phyloP scores from a whole-genome alignment of 176 grass and related monocot genomes.

The Triticum urartu region DNA sequence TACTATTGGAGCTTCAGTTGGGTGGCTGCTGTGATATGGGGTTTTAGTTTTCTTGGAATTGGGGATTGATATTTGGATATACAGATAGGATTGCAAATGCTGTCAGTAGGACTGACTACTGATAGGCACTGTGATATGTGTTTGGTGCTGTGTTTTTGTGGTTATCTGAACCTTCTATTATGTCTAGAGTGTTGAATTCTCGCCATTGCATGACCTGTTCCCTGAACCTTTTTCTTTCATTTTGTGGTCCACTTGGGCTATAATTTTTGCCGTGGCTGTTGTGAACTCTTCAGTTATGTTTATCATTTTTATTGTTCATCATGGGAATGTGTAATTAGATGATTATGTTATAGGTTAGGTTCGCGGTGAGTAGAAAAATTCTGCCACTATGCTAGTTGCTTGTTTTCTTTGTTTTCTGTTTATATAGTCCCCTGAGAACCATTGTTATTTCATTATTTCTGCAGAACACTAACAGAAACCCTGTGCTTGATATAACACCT shows the following conservation, averaged over 20 bases:
- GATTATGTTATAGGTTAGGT: background rate
- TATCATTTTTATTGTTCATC: background rate
- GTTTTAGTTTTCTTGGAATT: background rate
- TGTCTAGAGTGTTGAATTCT: background rate
- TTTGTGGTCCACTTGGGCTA: background rate
- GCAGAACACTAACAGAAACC: background rate
- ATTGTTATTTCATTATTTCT: background rate
- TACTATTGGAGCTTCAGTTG: no score
- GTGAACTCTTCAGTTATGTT: background rate
- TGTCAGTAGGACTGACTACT: background rate
- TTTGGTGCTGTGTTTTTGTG: background rate
- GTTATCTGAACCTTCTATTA: background rate
- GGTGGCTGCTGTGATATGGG: background rate
- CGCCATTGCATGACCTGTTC: background rate
- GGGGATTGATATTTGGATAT: background rate
- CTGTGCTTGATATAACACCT: background rate
- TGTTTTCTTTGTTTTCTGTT: background rate
- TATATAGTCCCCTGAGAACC: background rate
- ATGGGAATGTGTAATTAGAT: background rate
- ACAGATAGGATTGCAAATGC: background rate
- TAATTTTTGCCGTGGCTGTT: background rate
- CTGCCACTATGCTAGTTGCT: background rate
- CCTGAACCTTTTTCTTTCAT: background rate
- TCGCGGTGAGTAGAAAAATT: background rate
- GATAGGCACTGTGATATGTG: background rate